Conservation (phyloP, 169 alveolate genomes). For the Perkinsus olseni region DNA sequence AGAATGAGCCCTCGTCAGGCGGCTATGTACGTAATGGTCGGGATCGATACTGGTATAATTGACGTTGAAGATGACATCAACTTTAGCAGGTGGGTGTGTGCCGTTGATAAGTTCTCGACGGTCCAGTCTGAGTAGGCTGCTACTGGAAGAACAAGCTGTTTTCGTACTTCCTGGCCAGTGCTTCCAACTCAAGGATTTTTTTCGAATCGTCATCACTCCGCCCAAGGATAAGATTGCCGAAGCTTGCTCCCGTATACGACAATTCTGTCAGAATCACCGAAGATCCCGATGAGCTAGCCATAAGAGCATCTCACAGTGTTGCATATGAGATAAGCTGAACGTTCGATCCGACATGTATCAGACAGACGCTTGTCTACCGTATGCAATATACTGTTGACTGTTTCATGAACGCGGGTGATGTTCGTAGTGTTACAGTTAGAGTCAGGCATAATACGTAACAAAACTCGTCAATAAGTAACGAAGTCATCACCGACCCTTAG, state of each 20-base stretch:
- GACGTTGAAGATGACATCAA: neutral
- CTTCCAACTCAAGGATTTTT: neutral
- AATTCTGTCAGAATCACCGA: neutral
- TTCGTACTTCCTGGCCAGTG: neutral
- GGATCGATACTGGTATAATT: neutral
- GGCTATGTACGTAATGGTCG: neutral
- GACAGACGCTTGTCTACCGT: too few relatives aligned
- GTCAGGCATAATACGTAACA: too few relatives aligned
- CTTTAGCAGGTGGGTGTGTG: neutral
- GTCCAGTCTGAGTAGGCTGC: neutral
- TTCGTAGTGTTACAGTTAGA: too few relatives aligned
- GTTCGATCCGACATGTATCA: too few relatives aligned
- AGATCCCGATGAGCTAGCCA: neutral
- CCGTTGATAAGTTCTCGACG: neutral
- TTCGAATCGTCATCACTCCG: constrained; percentile 3
- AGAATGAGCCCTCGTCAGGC: neutral
- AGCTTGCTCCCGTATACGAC: neutral
- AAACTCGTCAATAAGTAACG: too few relatives aligned
- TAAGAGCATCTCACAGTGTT: neutral
- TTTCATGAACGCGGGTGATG: too few relatives aligned
- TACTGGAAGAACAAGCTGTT: neutral
- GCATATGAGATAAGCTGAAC: neutral
- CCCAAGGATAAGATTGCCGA: constrained; percentile 7
- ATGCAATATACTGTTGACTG: too few relatives aligned
- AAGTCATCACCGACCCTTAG: too few relatives aligned